Percentiles rank a stretch among this genome's conserved stretches.
These are phyloP conservation scores for Knoxia roxburghii DNA, from an alignment of 257 asterid species.

Conservation along the genomic window DNA sequence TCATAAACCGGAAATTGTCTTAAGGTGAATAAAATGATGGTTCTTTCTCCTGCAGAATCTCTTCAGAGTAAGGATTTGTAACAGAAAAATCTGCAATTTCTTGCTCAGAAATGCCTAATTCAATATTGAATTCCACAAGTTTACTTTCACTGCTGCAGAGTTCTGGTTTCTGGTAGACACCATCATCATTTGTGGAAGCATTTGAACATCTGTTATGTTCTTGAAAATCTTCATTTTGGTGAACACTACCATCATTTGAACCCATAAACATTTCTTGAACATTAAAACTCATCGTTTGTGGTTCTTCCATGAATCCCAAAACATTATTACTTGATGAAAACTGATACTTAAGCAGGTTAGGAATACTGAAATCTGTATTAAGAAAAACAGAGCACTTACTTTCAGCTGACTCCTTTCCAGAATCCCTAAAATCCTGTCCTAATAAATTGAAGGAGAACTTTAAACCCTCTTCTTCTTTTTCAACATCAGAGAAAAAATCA, in stretches of 20 bases:
- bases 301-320: conserved; percentile 38
- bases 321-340: conserved; percentile 32
- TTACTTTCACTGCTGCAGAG: neutral
- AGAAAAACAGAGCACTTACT: conserved; percentile 45
- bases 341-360: conserved; percentile 37
- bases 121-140: neutral
- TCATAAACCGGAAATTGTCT: conserved; percentile 8
- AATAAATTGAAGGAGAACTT: conserved; percentile 9
- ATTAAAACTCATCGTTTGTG: conserved; percentile 28
- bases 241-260: conserved; percentile 23
- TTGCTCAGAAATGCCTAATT: neutral
- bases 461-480: conserved; percentile 11
- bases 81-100: neutral
- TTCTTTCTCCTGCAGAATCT: neutral
- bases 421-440: conserved; percentile 14
- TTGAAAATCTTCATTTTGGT: neutral
- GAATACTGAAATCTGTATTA: conserved; percentile 23
- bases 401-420: conserved; percentile 10
- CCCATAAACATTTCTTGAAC: conserved; percentile 51
- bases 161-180: neutral
- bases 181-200: conserved; percentile 4
- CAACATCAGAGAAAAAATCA: conserved; percentile 23
- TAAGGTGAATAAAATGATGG: conserved; percentile 9
- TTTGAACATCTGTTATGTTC: neutral
- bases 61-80: neutral